These are phyloP conservation scores for Niebla homalea DNA, from an alignment of 495 filamentous ascomycete genomes.

Conservation along the genomic window DNA sequence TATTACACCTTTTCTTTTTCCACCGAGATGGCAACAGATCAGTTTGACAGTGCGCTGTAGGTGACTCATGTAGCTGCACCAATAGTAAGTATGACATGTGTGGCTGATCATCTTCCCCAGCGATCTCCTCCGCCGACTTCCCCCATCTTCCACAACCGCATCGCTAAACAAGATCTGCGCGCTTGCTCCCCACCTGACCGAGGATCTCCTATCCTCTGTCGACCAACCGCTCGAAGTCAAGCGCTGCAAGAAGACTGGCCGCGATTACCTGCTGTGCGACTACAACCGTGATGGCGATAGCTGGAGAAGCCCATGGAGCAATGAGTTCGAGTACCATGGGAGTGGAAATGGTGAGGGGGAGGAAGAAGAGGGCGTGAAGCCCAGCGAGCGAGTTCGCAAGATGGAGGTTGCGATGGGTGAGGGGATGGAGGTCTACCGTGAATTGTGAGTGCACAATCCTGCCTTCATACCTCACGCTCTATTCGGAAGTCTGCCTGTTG, in stretches of 20 bases:
- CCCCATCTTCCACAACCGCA: constrained; percentile 73
- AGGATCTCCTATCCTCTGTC: constrained; percentile 94
- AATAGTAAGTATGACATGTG: constrained; percentile 1
- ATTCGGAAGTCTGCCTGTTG: neutral
- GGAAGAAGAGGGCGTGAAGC: constrained; percentile 56
- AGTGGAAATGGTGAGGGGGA: constrained; percentile 34
- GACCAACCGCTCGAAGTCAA: constrained; percentile 85
- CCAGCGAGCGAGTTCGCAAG: constrained; percentile 75
- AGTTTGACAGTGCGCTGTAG: constrained; percentile 54
- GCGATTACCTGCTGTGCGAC: constrained; percentile 97
- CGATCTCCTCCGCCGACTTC: constrained; percentile 95
- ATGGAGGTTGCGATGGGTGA: constrained; percentile 91
- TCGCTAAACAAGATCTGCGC: constrained; percentile 78
- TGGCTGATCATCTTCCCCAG: constrained; percentile 32
- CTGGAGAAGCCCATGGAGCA: constrained; percentile 94
- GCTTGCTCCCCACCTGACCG: constrained; percentile 79
- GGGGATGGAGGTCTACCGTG: constrained; percentile 92
- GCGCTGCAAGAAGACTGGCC: constrained; percentile 73
- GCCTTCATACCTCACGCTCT: too few species aligned
- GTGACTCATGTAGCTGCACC: constrained; percentile 1
- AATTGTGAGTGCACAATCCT: constrained; percentile 45
- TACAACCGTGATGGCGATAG: constrained; percentile 98
- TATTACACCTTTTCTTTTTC: neutral
- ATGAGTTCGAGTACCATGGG: constrained; percentile 73
- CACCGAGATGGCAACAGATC: constrained; percentile 36